phyloP scores from a whole-genome alignment of 108 stramenopile species.

The Nannochloropsis salina region DNA sequence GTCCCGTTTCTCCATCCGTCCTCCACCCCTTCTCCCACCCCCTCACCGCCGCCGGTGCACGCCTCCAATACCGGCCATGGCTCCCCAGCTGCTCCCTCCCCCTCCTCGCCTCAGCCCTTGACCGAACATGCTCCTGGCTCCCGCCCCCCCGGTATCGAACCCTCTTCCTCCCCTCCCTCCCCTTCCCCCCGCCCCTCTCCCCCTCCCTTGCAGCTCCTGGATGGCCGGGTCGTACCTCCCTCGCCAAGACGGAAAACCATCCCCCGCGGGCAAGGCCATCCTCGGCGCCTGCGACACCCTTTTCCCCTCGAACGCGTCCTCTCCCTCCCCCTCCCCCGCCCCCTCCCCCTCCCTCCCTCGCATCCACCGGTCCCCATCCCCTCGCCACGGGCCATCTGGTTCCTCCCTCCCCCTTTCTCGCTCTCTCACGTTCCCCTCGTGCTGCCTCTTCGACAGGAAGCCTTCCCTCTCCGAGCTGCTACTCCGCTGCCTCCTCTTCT shows the following conservation, averaged over 20 bases:
- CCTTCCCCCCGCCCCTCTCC: constrained; percentile 27
- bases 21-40: not conserved
- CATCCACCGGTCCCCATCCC: too few species aligned
- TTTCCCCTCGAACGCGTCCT: not conserved
- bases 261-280: not conserved
- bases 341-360: too few species aligned
- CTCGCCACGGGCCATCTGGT: too few species aligned
- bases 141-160: not conserved
- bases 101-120: not conserved
- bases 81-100: constrained; percentile 24
- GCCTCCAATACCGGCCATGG: constrained; percentile 32
- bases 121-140: not conserved
- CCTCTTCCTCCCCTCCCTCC: constrained; percentile 28
- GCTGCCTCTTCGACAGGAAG: too few species aligned
- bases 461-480: not conserved
- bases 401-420: too few species aligned
- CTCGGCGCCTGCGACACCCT: not conserved
- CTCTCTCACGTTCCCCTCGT: too few species aligned
- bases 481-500: not conserved
- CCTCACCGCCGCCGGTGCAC: constrained; percentile 39
- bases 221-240: not conserved
- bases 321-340: not conserved
- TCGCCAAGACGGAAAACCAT: not conserved
- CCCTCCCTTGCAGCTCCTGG: constrained; percentile 25
- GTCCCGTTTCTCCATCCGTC: not conserved